Evolutionary conservation across 768 basidiomycete genomes (phyloP).

Genomic region (Rhodotorula taiwanensis): DNA sequence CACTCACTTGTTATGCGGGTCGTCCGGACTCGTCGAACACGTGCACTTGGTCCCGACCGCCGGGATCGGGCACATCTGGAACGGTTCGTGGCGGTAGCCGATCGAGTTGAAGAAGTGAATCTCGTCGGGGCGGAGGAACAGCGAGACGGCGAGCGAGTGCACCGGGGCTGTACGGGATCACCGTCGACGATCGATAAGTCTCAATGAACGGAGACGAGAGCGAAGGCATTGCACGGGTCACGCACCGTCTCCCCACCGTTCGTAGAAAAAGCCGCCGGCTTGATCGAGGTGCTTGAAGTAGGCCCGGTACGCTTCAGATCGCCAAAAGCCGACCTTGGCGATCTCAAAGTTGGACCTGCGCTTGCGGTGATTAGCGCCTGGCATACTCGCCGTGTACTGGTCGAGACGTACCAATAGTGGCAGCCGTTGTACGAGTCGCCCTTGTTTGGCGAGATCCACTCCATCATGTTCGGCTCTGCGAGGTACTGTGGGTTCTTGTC

Average conservation of each 20-base stretch:
- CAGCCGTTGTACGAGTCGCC: constrained; percentile 50
- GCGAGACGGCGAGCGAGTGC: constrained; percentile 80
- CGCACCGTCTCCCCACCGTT: constrained; percentile 76
- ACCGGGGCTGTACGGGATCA: constrained; percentile 55
- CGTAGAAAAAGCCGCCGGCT: constrained; percentile 60
- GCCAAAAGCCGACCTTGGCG: constrained; percentile 73
- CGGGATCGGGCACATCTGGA: constrained; percentile 70
- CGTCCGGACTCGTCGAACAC: constrained; percentile 3
- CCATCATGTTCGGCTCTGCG: constrained; percentile 60
- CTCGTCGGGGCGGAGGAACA: constrained; percentile 76
- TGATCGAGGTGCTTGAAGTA: constrained; percentile 77
- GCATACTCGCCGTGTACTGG: no score
- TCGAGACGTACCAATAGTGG: constrained; percentile 17
- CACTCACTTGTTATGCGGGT: constrained; percentile 7
- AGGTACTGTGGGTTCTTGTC: constrained; percentile 58
- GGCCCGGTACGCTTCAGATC: constrained; percentile 68
- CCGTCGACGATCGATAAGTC: neutral
- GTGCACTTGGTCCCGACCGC: neutral
- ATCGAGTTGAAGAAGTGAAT: constrained; percentile 95
- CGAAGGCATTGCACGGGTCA: neutral
- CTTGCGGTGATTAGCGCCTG: neutral
- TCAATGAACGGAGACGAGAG: neutral
- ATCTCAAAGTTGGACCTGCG: constrained; percentile 93
- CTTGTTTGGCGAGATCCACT: constrained; percentile 66
- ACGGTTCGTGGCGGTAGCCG: constrained; percentile 80